phyloP scores from a whole-genome alignment of 352 stramenopile genomes.

The Phytophthora quininea region DNA sequence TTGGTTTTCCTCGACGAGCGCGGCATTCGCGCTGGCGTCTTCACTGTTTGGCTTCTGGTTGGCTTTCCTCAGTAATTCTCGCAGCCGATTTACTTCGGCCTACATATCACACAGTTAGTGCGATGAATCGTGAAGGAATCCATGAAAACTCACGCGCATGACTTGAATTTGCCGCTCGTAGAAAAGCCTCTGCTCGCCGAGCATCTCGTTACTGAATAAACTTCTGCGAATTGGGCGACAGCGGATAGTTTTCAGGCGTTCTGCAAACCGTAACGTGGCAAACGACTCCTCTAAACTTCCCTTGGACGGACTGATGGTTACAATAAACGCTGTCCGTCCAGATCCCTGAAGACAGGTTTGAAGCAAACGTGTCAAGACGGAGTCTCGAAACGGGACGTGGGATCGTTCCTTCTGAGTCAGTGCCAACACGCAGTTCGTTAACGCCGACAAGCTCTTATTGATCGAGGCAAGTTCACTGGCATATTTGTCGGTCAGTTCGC shows the following conservation, averaged over 20 bases:
- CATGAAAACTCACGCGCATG: slow-evolving; percentile 52
- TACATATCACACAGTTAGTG: slow-evolving; percentile 19
- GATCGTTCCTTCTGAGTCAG: slow-evolving; percentile 63
- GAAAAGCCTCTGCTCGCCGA: slow-evolving; percentile 61
- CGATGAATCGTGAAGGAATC: not conserved
- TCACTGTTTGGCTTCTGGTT: slow-evolving; percentile 31
- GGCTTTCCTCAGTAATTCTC: slow-evolving; percentile 54
- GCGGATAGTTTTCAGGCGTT: slow-evolving; percentile 64
- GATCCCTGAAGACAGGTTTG: slow-evolving; percentile 67
- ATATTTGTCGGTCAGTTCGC: slow-evolving; percentile 65
- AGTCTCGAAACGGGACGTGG: slow-evolving; percentile 72
- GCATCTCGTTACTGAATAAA: slow-evolving; percentile 55
- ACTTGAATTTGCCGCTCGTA: slow-evolving; percentile 75
- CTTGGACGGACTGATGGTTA: slow-evolving; percentile 64
- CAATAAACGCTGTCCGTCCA: slow-evolving; percentile 63
- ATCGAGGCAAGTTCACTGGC: slow-evolving; percentile 65
- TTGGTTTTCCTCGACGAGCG: slow-evolving; percentile 70
- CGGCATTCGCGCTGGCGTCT: slow-evolving; percentile 41
- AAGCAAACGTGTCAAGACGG: slow-evolving; percentile 68
- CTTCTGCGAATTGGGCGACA: slow-evolving; percentile 58
- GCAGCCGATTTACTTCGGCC: slow-evolving; percentile 61
- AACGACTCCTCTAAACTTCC: slow-evolving; percentile 72
- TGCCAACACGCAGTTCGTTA: slow-evolving; percentile 80
- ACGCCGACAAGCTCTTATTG: slow-evolving; percentile 76
- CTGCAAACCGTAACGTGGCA: slow-evolving; percentile 72